These are phyloP conservation scores for Vicia faba DNA, from an alignment of 306 rosid species.

Conservation along the genomic window DNA sequence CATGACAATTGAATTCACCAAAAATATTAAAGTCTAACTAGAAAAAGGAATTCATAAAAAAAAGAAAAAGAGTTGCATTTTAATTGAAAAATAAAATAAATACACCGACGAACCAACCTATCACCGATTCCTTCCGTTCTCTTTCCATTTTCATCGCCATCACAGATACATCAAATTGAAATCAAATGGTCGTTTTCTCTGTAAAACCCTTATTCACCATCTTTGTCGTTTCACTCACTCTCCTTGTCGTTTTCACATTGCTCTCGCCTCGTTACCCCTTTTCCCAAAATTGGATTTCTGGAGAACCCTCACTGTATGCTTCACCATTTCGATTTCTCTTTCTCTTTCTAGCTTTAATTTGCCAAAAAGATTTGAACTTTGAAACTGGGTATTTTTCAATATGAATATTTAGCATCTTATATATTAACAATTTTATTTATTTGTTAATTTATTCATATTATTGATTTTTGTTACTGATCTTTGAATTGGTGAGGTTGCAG, in stretches of 20 bases:
- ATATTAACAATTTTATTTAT: background rate
- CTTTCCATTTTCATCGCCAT: too few relatives aligned
- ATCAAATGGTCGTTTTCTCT: slow-evolving; percentile 64
- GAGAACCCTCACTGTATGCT: slow-evolving; percentile 49
- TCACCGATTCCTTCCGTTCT: too few relatives aligned
- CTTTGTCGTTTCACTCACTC: slow-evolving; percentile 50
- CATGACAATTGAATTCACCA: too few relatives aligned
- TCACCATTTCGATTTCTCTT: slow-evolving; percentile 13
- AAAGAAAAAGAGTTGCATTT: too few relatives aligned
- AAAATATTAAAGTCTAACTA: too few relatives aligned
- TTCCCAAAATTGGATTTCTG: slow-evolving; percentile 37
- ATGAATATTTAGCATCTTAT: background rate
- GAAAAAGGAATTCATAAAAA: too few relatives aligned
- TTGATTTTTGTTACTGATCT: slow-evolving; percentile 4
- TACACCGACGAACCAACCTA: too few relatives aligned
- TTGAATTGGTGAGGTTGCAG: slow-evolving; percentile 48
- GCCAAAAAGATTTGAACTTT: slow-evolving; percentile 25
- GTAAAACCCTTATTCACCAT: slow-evolving; percentile 65
- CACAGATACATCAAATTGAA: background rate
- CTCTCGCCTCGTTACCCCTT: slow-evolving; percentile 51
- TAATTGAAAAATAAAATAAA: too few relatives aligned
- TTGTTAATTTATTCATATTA: background rate
- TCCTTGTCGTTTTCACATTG: slow-evolving; percentile 49
- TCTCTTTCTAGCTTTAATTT: background rate
- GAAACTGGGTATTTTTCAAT: slow-evolving; percentile 19